Conservation (phyloP, 345 rosid species). For the Brassica juncea region DNA sequence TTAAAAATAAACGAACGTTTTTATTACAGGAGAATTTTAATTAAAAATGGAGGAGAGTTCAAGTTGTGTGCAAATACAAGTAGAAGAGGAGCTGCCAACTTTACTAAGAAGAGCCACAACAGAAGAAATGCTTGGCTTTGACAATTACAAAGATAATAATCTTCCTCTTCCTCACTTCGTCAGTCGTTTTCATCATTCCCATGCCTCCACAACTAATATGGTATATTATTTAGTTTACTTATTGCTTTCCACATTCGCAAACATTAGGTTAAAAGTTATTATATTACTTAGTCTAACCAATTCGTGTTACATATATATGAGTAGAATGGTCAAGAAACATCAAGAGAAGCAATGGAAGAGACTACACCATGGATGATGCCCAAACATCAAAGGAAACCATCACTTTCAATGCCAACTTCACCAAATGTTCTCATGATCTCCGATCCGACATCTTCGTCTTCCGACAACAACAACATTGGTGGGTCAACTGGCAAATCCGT, state of each 20-base stretch:
- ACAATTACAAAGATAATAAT: slow-evolving; percentile 25
- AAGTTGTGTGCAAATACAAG: slow-evolving; percentile 7
- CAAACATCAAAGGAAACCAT: slow-evolving; percentile 43
- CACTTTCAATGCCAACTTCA: slow-evolving; percentile 70
- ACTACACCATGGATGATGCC: slow-evolving; percentile 17
- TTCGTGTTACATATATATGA: not conserved
- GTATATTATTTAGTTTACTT: slow-evolving; percentile 21
- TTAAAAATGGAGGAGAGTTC: slow-evolving; percentile 40
- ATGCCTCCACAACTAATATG: slow-evolving; percentile 30
- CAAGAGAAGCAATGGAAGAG: slow-evolving; percentile 26
- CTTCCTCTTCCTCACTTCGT: slow-evolving; percentile 2
- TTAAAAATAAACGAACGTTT: not conserved
- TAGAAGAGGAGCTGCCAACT: slow-evolving; percentile 46
- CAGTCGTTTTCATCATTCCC: slow-evolving; percentile 44
- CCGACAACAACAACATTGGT: slow-evolving; percentile 11
- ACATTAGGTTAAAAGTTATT: not conserved
- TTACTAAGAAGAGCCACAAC: slow-evolving; percentile 50
- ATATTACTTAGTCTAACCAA: not conserved
- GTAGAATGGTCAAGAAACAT: slow-evolving; percentile 29
- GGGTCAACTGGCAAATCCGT: slow-evolving; percentile 23
- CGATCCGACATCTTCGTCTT: slow-evolving; percentile 29
- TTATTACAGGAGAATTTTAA: not conserved
- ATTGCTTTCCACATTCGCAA: slow-evolving; percentile 4
- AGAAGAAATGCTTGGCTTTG: slow-evolving; percentile 56
- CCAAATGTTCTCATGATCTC: slow-evolving; percentile 40